Evolutionary conservation across 768 basidiomycete species (phyloP), one percentile per base, ranked within the genome.

Genomic region (Boletus subcaerulescens): DNA sequence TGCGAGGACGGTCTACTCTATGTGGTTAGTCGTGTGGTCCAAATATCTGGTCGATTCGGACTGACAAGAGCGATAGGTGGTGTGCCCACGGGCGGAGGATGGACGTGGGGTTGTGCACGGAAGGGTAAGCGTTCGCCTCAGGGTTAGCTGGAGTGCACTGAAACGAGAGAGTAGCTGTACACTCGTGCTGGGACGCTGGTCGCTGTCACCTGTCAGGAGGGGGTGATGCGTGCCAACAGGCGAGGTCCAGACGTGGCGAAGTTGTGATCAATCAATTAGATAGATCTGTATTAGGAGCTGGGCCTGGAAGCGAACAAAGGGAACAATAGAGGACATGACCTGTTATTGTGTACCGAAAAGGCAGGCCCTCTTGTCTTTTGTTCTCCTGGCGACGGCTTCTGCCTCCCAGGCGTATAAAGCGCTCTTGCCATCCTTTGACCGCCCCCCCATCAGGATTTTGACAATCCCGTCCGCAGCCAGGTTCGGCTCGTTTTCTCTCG

Each of bases 1-100:
- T 89, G 87, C 63, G 85, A 85, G 26, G 86, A 92, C 55, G 93
- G 91, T 83, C 60, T 93, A 32, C 78, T 93, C 50, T 88, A 91
- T 61, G 85, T 86, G 49, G 90, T 89, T 60, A 56, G 84, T 70
- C 24, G 10, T 40, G 51, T 4, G 45, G 24, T 35, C 17, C 3
- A 9, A 14, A 14, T 15, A 36, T 36, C 11, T 35, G 35, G 15
- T 15, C 38, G 14, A 8, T 15, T 14, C 38, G 38, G 8, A 17
- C 17, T 15, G 51, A 14, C 35, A 33, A 15, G 39, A 5, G 10
- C 13, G 31, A 33, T 46, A 89, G 87, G 82, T 91, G 64, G 73
- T 76, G 45, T 85, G 83, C 50, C 86, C 87, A 3, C 75, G 81
- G 31, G 78, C 79, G 17, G 82, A 79, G 9, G 82, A 80, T 55